These are phyloP conservation scores for Tetracentron sinense DNA, from an alignment of 164 flowering plant species.

Conservation along the genomic window DNA sequence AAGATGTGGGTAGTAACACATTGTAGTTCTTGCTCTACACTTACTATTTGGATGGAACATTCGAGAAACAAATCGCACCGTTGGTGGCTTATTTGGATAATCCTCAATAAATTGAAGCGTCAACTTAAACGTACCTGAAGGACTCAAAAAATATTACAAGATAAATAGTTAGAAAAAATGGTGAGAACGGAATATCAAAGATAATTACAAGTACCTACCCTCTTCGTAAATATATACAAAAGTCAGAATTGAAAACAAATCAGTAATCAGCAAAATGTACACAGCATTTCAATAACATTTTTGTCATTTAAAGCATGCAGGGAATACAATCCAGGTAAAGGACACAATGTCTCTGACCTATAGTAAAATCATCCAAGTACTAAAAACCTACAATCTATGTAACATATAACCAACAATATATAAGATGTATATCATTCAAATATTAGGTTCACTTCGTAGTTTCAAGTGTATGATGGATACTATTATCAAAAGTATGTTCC, in stretches of 20 bases:
- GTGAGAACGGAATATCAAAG: neutral
- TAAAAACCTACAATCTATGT: too few relatives aligned
- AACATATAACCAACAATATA: too few relatives aligned
- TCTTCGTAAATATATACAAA: too few relatives aligned
- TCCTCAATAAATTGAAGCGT: conserved; percentile 57
- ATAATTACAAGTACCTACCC: too few relatives aligned
- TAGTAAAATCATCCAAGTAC: neutral
- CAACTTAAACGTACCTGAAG: conserved; percentile 54
- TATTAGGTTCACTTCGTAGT: too few relatives aligned
- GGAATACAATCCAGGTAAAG: neutral
- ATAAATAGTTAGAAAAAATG: neutral
- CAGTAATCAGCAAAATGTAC: neutral
- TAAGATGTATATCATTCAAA: too few relatives aligned
- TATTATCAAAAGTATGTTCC: too few relatives aligned
- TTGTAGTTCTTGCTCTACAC: conserved; percentile 10
- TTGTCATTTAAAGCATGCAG: neutral
- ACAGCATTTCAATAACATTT: neutral
- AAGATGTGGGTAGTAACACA: neutral
- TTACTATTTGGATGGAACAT: conserved; percentile 67
- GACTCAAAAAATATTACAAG: conserved; percentile 3
- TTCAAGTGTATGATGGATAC: too few relatives aligned
- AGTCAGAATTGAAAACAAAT: neutral
- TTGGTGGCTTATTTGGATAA: conserved; percentile 62
- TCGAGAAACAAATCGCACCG: conserved; percentile 55
- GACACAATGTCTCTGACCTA: neutral